Percentiles rank a stretch among this genome's conserved stretches.
Evolutionary conservation across 1,284 basidiomycete species (phyloP).

Genomic region (Golubevia sp.): DNA sequence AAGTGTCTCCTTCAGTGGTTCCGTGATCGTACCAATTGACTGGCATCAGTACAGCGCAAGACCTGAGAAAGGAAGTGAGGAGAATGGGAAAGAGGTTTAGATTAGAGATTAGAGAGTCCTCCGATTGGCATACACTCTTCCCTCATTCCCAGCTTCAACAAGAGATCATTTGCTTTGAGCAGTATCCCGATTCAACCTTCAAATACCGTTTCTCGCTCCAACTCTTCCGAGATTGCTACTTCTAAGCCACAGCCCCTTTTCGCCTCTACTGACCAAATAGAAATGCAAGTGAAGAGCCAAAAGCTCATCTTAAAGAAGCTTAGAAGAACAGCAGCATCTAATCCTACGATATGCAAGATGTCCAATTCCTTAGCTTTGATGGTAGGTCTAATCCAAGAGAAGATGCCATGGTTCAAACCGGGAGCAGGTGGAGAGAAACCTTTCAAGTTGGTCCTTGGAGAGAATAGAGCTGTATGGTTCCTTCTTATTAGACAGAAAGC

Average conservation of each 20-base stretch:
- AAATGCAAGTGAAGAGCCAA: constrained; percentile 80
- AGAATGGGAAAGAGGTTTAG: constrained; percentile 56
- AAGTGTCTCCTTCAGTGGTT: constrained; percentile 49
- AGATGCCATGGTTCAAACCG: constrained; percentile 65
- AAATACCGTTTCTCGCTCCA: too few species aligned
- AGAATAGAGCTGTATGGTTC: constrained; percentile 85
- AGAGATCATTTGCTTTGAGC: too few species aligned
- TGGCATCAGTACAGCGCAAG: constrained; percentile 48
- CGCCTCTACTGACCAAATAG: constrained; percentile 65
- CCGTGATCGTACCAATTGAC: constrained; percentile 55
- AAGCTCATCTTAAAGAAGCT: constrained; percentile 96
- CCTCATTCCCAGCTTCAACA: constrained; percentile 73
- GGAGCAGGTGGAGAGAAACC: constrained; percentile 65
- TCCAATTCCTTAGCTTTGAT: constrained; percentile 86
- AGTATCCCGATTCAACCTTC: too few species aligned
- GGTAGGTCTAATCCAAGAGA: constrained; percentile 94
- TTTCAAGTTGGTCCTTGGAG: constrained; percentile 90
- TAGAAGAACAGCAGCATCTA: constrained; percentile 92
- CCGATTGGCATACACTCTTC: constrained; percentile 66
- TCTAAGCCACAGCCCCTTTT: not conserved
- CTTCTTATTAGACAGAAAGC: constrained; percentile 85
- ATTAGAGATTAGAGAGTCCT: constrained; percentile 34
- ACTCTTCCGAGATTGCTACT: not conserved
- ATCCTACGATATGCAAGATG: constrained; percentile 91
- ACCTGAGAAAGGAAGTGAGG: constrained; percentile 12